A percentile compares a stretch with the other conserved stretches of the same genome.
Evolutionary conservation across 2,329 filamentous ascomycete species (phyloP).

Genomic region (Cytospora chrysosperma): DNA sequence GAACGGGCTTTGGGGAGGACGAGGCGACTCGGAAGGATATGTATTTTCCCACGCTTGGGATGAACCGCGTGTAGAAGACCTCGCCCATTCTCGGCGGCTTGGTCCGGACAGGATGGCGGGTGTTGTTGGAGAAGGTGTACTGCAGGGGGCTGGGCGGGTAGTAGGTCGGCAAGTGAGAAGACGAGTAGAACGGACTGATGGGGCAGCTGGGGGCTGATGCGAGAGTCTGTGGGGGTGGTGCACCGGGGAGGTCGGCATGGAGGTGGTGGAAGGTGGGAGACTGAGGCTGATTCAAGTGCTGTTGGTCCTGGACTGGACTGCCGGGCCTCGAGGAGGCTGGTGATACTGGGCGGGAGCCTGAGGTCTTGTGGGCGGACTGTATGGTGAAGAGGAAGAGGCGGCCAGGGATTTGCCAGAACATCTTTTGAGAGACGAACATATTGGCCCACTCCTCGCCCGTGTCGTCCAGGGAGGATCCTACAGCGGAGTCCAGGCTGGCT

Average conservation of each 20-base stretch:
- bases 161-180: conserved; percentile 85
- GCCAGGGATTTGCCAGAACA: conserved; percentile 91
- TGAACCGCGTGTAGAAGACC: conserved; percentile 83
- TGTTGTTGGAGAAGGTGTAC: conserved; percentile 73
- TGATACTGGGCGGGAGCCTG: conserved; percentile 46
- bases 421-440: conserved; percentile 78
- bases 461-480: conserved; percentile 64
- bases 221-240: conserved; percentile 38
- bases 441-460: conserved; percentile 66
- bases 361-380: conserved; percentile 52
- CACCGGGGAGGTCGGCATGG: conserved; percentile 41
- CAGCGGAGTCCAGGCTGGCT: conserved; percentile 69
- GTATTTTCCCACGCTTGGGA: conserved; percentile 79
- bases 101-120: conserved; percentile 82
- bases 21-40: conserved; percentile 86
- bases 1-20: conserved; percentile 60
- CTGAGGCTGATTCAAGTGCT: conserved; percentile 31
- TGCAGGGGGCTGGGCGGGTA: conserved; percentile 82
- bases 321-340: conserved; percentile 53
- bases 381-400: conserved; percentile 86
- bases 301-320: conserved; percentile 43
- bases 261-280: conserved; percentile 27
- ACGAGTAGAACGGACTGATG: conserved; percentile 73
- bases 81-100: conserved; percentile 90
- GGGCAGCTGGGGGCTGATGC: conserved; percentile 40